Evolutionary conservation across 768 basidiomycete species (phyloP), one percentile per base, ranked within the genome.

Genomic region (Russula abietina): DNA sequence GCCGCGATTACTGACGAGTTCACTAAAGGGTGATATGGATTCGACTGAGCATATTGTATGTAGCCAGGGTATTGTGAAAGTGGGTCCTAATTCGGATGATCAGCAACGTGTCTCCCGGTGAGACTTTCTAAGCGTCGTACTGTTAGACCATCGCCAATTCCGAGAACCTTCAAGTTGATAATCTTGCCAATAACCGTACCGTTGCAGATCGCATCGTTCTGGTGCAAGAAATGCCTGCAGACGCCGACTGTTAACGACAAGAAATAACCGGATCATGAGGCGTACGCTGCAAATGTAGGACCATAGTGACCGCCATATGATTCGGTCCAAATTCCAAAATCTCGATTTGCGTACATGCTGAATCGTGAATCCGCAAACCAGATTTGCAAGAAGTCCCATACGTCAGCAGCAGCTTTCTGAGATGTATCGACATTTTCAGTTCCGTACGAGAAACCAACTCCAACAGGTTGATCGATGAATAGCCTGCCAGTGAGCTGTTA

Each of bases 381-480:
- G 17, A 86, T 82, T 72, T 86, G 85, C 68, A 87, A 71, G 75
- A 86, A 83, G 66, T 71, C 76, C 84, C 84, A 87, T 9, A 85
- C 71, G 65, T 85, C 84, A 11, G 73, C 67, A 0, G 85, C 85
- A 2, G 84, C 84, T 57, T 76, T 69, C 60, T 78, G 73, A 10
- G 83, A 82, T 8, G 81, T 84, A 16, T 78, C 77, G 48, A 84
- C 82, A 10, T 70, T 74, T 39, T 75, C 68, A 12, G 74, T 75
- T 6, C 84, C 84, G 68, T 86, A 77, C 2, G 84, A 86, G 74
- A 85, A 87, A 32, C 85, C 85, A 10, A 80, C 80, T 14, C 84
- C 84, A 17, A 84, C 70, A 24, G 84, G 85, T 67, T 85, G 85
- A 61, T 85, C 85, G 60, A 86, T 83, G 71, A 78, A 85, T n/a